Conservation (phyloP, 805 yeast genomes). For the Ogataea nakhonphanomensis region DNA sequence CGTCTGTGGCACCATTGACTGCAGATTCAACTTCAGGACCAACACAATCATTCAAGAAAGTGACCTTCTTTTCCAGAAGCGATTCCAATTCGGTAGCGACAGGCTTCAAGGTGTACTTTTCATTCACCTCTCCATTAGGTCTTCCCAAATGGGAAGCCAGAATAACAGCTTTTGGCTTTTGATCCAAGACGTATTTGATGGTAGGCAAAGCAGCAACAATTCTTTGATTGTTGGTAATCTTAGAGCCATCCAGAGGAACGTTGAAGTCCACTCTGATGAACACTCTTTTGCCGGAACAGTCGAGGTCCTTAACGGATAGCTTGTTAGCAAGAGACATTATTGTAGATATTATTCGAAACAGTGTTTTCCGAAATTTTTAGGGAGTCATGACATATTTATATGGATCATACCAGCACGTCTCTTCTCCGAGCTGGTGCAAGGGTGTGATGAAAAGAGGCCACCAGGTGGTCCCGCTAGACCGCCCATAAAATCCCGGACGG, state of each 20-base stretch:
- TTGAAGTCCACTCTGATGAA: constrained; percentile 98
- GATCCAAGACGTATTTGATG: constrained; percentile 88
- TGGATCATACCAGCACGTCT: constrained; percentile 5
- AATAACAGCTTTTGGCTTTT: constrained; percentile 85
- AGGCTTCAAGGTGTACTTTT: constrained; percentile 89
- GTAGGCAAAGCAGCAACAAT: constrained; percentile 99
- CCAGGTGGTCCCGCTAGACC: background rate
- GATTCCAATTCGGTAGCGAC: constrained; percentile 85
- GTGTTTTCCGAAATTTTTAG: constrained; percentile 7
- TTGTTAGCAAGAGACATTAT: constrained; percentile 90
- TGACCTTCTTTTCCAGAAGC: constrained; percentile 70
- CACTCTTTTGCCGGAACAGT: constrained; percentile 87
- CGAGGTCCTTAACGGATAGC: constrained; percentile 88
- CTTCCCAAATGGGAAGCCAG: constrained; percentile 98
- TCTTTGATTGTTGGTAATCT: constrained; percentile 98
- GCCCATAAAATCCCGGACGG: too few relatives aligned
- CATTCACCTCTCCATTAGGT: constrained; percentile 91
- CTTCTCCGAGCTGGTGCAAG: constrained; percentile 12
- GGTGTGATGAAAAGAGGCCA: background rate
- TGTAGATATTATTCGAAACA: constrained; percentile 2
- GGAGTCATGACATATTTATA: constrained; percentile 9
- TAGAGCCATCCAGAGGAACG: constrained; percentile 92
- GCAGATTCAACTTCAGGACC: constrained; percentile 86
- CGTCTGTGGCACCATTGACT: constrained; percentile 68
- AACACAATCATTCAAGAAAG: constrained; percentile 86